These are phyloP conservation scores for Nemania sp. DNA, from an alignment of 2,329 filamentous ascomycete genomes.

Conservation along the genomic window DNA sequence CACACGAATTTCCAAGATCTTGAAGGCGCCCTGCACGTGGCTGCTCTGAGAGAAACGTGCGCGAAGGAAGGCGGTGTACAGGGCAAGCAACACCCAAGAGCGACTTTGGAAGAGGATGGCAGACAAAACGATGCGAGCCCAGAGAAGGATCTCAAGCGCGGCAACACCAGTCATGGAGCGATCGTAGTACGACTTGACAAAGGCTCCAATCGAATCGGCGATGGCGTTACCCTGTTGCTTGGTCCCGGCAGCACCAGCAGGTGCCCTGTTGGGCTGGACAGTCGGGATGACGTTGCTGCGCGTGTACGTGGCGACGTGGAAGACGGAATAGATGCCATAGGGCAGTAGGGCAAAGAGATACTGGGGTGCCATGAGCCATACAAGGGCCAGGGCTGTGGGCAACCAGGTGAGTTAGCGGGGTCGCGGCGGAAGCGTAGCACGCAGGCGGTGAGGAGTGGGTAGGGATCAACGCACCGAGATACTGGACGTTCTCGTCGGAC, in stretches of 20 bases:
- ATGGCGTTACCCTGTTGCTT: slow-evolving; percentile 64
- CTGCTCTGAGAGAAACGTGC: slow-evolving; percentile 86
- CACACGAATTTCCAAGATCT: slow-evolving; percentile 70
- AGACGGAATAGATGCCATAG: slow-evolving; percentile 95
- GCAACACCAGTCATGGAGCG: slow-evolving; percentile 92
- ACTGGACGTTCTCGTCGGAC: slow-evolving; percentile 96
- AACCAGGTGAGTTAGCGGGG: slow-evolving; percentile 19
- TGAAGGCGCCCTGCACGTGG: slow-evolving; percentile 86
- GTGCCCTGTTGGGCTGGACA: slow-evolving; percentile 67
- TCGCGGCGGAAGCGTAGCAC: slow-evolving; percentile 6
- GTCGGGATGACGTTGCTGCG: slow-evolving; percentile 92
- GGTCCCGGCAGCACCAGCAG: slow-evolving; percentile 58
- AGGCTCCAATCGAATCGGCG: slow-evolving; percentile 82
- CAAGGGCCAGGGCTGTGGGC: slow-evolving; percentile 74
- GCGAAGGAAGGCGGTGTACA: slow-evolving; percentile 93
- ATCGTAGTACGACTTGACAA: slow-evolving; percentile 99
- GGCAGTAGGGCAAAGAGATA: slow-evolving; percentile 88
- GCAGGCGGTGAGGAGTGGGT: slow-evolving; percentile 12
- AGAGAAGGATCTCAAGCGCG: slow-evolving; percentile 82
- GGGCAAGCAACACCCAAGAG: slow-evolving; percentile 81
- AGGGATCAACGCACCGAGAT: slow-evolving; percentile 73
- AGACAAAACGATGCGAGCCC: slow-evolving; percentile 78
- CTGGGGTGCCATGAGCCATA: slow-evolving; percentile 93
- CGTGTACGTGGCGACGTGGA: slow-evolving; percentile 97
- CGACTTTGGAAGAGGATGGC: slow-evolving; percentile 87